Evolutionary conservation across 2,329 filamentous ascomycete genomes (phyloP).

Genomic region (Simplicillium sp.): DNA sequence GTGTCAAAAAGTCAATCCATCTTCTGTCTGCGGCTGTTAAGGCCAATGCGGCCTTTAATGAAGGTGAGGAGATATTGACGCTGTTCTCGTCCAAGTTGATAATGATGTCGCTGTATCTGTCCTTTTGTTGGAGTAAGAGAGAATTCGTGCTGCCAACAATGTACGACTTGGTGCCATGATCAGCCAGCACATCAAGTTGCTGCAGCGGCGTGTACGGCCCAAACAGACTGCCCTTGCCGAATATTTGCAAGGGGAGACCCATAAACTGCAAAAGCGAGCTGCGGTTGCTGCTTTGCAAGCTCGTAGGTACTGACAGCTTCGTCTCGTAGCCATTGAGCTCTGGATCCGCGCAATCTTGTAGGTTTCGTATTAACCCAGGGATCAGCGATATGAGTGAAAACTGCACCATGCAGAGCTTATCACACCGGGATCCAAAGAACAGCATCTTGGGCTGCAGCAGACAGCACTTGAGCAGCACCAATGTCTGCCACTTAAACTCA

Average conservation of each 20-base stretch:
- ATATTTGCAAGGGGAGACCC: conserved; percentile 89
- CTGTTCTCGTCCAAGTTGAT: conserved; percentile 90
- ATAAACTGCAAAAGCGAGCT: conserved; percentile 85
- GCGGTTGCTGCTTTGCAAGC: conserved; percentile 83
- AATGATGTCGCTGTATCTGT: conserved; percentile 91
- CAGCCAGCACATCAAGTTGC: conserved; percentile 86
- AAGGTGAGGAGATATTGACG: conserved; percentile 73
- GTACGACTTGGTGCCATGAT: conserved; percentile 92
- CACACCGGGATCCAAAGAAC: conserved; percentile 95
- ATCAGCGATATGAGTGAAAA: conserved; percentile 94
- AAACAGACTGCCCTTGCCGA: conserved; percentile 91
- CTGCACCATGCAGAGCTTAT: conserved; percentile 95
- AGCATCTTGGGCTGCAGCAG: conserved; percentile 98
- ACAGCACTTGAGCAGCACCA: conserved; percentile 89
- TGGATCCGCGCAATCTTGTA: conserved; percentile 96
- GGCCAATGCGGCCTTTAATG: conserved; percentile 63
- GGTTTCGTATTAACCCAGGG: conserved; percentile 78
- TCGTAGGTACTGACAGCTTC: conserved; percentile 66
- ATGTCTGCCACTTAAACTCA: conserved; percentile 88
- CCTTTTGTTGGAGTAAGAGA: conserved; percentile 83
- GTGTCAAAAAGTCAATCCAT: conserved; percentile 94
- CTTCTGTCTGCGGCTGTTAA: conserved; percentile 81
- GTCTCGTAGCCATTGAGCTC: conserved; percentile 77
- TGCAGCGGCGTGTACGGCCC: conserved; percentile 95
- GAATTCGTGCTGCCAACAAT: conserved; percentile 97